Base-by-base conservation (phyloP, 2,329 filamentous ascomycete species). In the Aureobasidium lini region DNA sequence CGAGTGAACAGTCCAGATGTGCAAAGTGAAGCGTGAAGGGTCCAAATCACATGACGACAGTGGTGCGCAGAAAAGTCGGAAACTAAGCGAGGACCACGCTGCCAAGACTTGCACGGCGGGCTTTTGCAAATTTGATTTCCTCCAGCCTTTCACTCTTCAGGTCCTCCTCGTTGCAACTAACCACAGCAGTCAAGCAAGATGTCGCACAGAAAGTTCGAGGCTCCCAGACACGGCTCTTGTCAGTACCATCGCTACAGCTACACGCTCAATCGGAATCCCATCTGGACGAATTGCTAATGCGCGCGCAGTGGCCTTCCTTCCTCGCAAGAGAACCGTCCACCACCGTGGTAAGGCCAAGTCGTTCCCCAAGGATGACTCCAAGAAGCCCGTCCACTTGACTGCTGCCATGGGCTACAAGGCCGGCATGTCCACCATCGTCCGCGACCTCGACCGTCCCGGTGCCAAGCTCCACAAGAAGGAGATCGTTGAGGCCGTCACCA, bases 381-480 rank as follows among this genome's bases (percentile, higher is more conserved):
- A 97, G 89, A 95, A 97, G 88, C 90, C 92, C 74, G 90, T 96
- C 79, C 94, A 99, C 85, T 86, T 99, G 74, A 99, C 94, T 67
- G 94, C 94, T 75, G 81, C 90, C 75, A 92, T 97, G 87, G 94
- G 94, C 78, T 99, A 99, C 88, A 99, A 99, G 90, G 94, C 94
- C 77, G 94, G 94, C 79, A 99, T 99, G 94, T 96, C 91, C 79
- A 99, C 94, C 74, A 94, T 97, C 80, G 94, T 99, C 78, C 93
- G 94, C 81, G 93, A 96, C 80, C 86, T 97, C 79, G 94, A 99
- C 86, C 89, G 94, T 80, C 94, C 94, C 69, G 94, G 94, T 80
- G 94, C 94, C 74, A 99, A 99, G 87, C 86, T 94, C 80, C 91
- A 99, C 90, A 97, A 97, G 90, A 91, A 97, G 86, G 87, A 97